A percentile compares a stretch with the other conserved stretches of the same genome.
Evolutionary conservation across 2,329 filamentous ascomycete species (phyloP).

Genomic region (Ophiostoma piceae): DNA sequence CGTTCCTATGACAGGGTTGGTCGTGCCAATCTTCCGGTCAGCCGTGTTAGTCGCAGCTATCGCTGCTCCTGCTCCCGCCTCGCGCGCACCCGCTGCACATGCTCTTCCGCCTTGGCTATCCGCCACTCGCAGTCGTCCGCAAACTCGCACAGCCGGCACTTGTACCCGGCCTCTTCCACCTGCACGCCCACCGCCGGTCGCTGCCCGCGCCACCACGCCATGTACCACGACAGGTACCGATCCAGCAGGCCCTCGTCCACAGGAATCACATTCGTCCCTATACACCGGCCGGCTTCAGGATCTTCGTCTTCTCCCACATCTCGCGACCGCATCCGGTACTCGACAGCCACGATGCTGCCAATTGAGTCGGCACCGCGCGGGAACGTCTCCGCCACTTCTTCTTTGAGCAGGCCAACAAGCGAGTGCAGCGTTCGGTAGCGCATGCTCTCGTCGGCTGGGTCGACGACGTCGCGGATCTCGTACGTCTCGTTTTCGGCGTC

Average conservation of each 20-base stretch:
- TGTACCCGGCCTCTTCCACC: constrained; percentile 74
- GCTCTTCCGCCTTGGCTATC: constrained; percentile 59
- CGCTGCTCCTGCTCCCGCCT: neutral
- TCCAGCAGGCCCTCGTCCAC: constrained; percentile 61
- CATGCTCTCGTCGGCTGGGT: constrained; percentile 30
- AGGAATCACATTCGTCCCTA: constrained; percentile 54
- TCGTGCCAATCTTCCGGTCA: too few relatives aligned
- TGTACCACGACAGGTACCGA: constrained; percentile 60
- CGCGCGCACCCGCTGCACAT: constrained; percentile 27
- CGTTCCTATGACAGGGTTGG: neutral
- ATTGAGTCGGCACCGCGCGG: constrained; percentile 45
- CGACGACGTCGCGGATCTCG: constrained; percentile 27
- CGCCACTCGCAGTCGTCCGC: constrained; percentile 73
- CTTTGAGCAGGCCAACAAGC: constrained; percentile 42
- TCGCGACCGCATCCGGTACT: constrained; percentile 41
- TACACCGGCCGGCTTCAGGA: constrained; percentile 39
- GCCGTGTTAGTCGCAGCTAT: neutral
- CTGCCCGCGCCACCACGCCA: constrained; percentile 81
- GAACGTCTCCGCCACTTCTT: constrained; percentile 49
- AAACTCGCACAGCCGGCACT: constrained; percentile 82
- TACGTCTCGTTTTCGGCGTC: constrained; percentile 21
- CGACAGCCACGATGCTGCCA: constrained; percentile 48
- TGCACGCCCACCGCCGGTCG: constrained; percentile 67
- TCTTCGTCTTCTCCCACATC: constrained; percentile 27
- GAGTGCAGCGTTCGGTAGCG: constrained; percentile 47